Evolutionary conservation across 2,329 filamentous ascomycete genomes (phyloP).

Genomic region (Coleophoma cylindrospora): DNA sequence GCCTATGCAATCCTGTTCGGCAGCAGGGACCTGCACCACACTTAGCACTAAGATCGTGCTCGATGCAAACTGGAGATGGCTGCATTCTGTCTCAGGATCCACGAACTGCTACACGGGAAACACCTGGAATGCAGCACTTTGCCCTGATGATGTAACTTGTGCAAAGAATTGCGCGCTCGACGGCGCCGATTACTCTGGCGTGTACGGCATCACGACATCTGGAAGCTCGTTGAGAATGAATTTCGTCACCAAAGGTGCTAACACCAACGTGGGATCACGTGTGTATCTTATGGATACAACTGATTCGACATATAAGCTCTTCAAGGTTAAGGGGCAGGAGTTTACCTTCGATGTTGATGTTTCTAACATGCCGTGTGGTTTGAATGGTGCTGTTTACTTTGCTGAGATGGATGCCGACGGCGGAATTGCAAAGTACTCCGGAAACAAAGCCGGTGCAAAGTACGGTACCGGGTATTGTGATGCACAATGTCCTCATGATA

Average conservation of each 20-base stretch:
- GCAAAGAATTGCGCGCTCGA: slow-evolving; percentile 47
- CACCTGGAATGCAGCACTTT: slow-evolving; percentile 35
- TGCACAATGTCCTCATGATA: slow-evolving; percentile 47
- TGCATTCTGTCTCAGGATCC: slow-evolving; percentile 41
- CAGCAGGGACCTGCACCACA: slow-evolving; percentile 36
- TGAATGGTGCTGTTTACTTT: slow-evolving; percentile 70
- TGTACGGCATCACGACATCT: slow-evolving; percentile 50
- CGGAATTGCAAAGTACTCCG: slow-evolving; percentile 44
- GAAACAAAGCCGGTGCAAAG: slow-evolving; percentile 52
- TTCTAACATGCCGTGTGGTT: slow-evolving; percentile 61
- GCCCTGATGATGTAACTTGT: slow-evolving; percentile 37
- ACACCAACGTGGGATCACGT: slow-evolving; percentile 49
- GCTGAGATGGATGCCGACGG: slow-evolving; percentile 60
- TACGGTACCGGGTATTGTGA: slow-evolving; percentile 63
- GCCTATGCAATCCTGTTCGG: slow-evolving; percentile 45
- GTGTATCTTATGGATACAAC: slow-evolving; percentile 58
- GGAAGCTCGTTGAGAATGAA: slow-evolving; percentile 48
- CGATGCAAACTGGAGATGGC: slow-evolving; percentile 56
- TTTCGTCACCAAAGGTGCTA: slow-evolving; percentile 45
- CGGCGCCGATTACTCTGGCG: slow-evolving; percentile 45
- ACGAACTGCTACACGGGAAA: slow-evolving; percentile 38
- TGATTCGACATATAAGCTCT: slow-evolving; percentile 58
- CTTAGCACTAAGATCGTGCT: slow-evolving; percentile 32
- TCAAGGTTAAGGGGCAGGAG: slow-evolving; percentile 62
- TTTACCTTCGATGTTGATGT: slow-evolving; percentile 72